A percentile compares a stretch with the other conserved stretches of the same genome.
Evolutionary conservation across 2,329 filamentous ascomycete species (phyloP).

Genomic region (Paraphaeosphaeria minitans): DNA sequence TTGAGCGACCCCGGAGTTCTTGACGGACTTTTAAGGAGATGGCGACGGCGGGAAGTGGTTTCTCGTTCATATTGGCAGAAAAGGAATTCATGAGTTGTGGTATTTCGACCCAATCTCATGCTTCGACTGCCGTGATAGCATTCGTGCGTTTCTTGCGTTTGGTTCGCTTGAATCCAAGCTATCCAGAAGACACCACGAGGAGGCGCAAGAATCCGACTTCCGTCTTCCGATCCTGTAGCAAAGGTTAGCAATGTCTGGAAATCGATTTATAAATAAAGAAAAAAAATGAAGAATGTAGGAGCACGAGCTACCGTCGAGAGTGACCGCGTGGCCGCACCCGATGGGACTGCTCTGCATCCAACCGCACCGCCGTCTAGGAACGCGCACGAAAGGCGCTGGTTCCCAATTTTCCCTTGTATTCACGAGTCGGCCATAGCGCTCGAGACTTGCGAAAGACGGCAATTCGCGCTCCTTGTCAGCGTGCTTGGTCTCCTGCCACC

Average conservation of each 20-base stretch:
- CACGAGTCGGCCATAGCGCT: not conserved
- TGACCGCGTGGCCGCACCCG: not conserved
- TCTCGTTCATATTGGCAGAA: not conserved
- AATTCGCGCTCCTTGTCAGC: not conserved
- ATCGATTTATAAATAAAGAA: not conserved
- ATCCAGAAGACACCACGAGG: constrained; percentile 45
- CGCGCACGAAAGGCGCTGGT: not conserved
- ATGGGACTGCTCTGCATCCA: not conserved
- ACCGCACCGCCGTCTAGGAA: not conserved
- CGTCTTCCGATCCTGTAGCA: constrained; percentile 24
- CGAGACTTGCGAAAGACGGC: not conserved
- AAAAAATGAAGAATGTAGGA: not conserved
- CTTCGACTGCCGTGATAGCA: not conserved
- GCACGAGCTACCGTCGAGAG: not conserved
- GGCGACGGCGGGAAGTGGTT: not conserved
- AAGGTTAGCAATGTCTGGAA: not conserved
- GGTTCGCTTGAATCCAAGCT: constrained; percentile 37
- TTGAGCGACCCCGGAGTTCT: too few relatives aligned
- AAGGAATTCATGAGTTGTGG: not conserved
- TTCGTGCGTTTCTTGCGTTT: constrained; percentile 42
- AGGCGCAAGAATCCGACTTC: constrained; percentile 47
- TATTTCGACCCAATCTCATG: not conserved
- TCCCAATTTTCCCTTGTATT: not conserved
- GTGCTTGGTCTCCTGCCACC: not conserved
- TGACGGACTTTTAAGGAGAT: too few relatives aligned